These are phyloP conservation scores for Pelargonium citronellum DNA, from an alignment of 441 rosid genomes.

Conservation along the genomic window DNA sequence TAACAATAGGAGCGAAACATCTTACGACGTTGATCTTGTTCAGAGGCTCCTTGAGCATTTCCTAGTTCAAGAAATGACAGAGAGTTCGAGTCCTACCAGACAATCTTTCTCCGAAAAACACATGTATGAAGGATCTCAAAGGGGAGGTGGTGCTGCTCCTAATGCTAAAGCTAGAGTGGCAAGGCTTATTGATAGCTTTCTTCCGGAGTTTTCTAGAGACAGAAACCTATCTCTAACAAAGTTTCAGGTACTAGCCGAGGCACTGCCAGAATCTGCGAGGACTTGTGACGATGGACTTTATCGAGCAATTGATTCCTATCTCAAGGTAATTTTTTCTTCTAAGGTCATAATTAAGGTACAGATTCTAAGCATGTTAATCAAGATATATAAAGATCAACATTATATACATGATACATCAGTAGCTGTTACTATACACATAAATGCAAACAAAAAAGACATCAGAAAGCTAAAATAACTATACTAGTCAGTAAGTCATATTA, in stretches of 20 bases:
- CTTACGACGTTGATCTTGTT: conserved; percentile 83
- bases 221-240: conserved; percentile 74
- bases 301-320: conserved; percentile 87
- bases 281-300: conserved; percentile 88
- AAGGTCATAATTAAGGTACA: too few species aligned
- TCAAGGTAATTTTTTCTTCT: conserved; percentile 50
- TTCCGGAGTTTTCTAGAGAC: conserved; percentile 83
- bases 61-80: conserved; percentile 85
- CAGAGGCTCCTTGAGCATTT: conserved; percentile 91
- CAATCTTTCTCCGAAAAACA: conserved; percentile 52
- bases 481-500: too few species aligned
- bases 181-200: conserved; percentile 86
- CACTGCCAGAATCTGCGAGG: conserved; percentile 85
- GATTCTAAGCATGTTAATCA: too few species aligned
- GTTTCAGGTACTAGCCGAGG: conserved; percentile 90
- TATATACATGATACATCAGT: too few species aligned
- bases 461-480: too few species aligned
- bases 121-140: conserved; percentile 42
- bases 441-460: too few species aligned
- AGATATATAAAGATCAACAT: too few species aligned
- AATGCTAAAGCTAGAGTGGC: conserved; percentile 88
- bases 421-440: too few species aligned
- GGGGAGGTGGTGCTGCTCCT: conserved; percentile 29
- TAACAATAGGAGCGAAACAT: conserved; percentile 47
- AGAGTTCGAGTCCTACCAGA: conserved; percentile 64